Conservation (phyloP, 2,329 filamentous ascomycete genomes). For the Xylaria sp. region DNA sequence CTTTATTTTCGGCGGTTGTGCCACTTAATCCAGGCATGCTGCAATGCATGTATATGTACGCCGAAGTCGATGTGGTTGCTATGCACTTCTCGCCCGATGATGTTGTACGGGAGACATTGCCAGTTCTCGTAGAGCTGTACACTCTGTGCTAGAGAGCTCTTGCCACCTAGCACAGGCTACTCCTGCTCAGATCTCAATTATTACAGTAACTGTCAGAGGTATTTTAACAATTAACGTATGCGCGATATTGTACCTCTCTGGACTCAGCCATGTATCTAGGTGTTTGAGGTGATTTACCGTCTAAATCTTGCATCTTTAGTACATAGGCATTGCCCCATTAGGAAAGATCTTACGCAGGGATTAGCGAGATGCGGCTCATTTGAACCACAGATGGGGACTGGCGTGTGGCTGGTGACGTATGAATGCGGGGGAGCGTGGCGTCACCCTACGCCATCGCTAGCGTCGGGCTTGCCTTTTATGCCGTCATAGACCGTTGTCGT, state of each 20-base stretch:
- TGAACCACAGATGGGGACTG: constrained; percentile 9
- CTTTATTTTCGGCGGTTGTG: constrained; percentile 4
- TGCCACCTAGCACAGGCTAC: not conserved
- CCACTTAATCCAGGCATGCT: constrained; percentile 14
- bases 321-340: constrained; percentile 20
- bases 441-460: constrained; percentile 27
- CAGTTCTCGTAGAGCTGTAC: not conserved
- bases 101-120: not conserved
- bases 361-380: constrained; percentile 29
- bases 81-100: not conserved
- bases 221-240: not conserved
- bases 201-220: not conserved
- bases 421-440: constrained; percentile 37
- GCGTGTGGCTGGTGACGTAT: constrained; percentile 35
- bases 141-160: constrained; percentile 6
- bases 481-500: constrained; percentile 44
- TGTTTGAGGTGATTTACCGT: not conserved
- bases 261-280: too few relatives aligned
- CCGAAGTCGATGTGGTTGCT: not conserved
- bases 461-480: constrained; percentile 35
- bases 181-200: constrained; percentile 1
- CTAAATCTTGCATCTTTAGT: too few relatives aligned
- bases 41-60: constrained; percentile 4
- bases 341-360: constrained; percentile 19
- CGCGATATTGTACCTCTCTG: not conserved